phyloP scores from a whole-genome alignment of 2,329 filamentous ascomycete genomes.

The Byssothecium circinans region DNA sequence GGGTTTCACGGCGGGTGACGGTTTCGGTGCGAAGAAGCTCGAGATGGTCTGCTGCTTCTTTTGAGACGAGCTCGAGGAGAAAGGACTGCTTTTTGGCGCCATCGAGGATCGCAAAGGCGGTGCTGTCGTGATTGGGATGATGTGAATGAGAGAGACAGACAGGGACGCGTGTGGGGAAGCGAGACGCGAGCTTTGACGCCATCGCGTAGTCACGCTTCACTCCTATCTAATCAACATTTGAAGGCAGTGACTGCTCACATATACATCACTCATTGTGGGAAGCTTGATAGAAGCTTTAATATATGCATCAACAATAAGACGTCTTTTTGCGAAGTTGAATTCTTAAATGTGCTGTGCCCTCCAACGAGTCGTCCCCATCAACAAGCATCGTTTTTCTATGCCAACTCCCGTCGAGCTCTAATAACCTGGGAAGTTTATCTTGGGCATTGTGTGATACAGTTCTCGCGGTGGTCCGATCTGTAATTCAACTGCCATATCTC shows the following conservation, averaged over 20 bases:
- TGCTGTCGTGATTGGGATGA: constrained; percentile 5
- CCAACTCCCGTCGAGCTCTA: too few relatives aligned
- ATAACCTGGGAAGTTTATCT: not conserved
- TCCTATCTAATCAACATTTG: not conserved
- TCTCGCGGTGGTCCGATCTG: constrained; percentile 9
- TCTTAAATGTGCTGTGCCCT: not conserved
- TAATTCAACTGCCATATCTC: constrained; percentile 8
- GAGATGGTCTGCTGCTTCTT: constrained; percentile 78
- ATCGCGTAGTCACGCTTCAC: constrained; percentile 28
- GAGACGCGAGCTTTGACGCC: constrained; percentile 10
- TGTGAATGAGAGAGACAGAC: constrained; percentile 1
- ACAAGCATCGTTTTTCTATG: too few relatives aligned
- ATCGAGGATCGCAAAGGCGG: constrained; percentile 23
- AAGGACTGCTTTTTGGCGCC: constrained; percentile 41
- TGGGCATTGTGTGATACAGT: constrained; percentile 10
- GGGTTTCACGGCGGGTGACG: constrained; percentile 39
- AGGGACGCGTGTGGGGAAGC: constrained; percentile 18
- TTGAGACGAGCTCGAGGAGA: constrained; percentile 38
- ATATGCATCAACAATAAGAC: too few relatives aligned
- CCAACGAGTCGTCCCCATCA: too few relatives aligned
- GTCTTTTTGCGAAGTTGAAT: not conserved
- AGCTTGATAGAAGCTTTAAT: not conserved
- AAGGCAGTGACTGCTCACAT: not conserved
- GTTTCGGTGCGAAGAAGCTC: constrained; percentile 70
- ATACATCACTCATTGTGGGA: not conserved